A percentile compares a stretch with the other conserved stretches of the same genome.
Conservation (phyloP, 139 green algal species). For the Eudorina sp. region DNA sequence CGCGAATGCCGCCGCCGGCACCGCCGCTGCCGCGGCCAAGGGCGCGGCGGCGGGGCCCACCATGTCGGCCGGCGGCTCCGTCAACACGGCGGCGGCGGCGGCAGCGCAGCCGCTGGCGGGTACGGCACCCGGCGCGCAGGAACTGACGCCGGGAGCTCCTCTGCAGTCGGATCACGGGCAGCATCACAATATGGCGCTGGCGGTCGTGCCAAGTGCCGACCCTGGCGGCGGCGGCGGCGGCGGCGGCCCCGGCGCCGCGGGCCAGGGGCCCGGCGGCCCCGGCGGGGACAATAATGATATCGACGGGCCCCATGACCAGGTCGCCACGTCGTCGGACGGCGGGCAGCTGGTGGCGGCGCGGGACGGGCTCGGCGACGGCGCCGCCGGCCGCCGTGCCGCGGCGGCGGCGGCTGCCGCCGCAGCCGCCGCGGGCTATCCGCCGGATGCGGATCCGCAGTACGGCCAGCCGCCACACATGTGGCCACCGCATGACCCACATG, state of each 20-base stretch:
- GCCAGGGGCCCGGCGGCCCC: background rate
- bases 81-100: background rate
- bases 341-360: background rate
- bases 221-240: background rate
- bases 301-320: constrained; percentile 11
- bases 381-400: background rate
- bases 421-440: background rate
- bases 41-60: background rate
- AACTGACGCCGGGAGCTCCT: background rate
- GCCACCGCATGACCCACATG: constrained; percentile 16
- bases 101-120: background rate
- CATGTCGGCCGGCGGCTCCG: constrained; percentile 24
- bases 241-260: background rate
- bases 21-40: background rate
- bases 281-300: background rate
- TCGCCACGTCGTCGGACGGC: constrained; percentile 23
- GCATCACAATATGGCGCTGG: constrained; percentile 3
- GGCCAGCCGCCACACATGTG: constrained; percentile 8
- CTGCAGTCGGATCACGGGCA: background rate
- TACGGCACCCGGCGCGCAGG: background rate
- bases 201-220: background rate
- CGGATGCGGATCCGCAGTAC: background rate
- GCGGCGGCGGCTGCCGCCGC: background rate
- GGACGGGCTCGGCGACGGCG: background rate
- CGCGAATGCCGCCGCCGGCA: background rate